Base-by-base conservation (phyloP, 2,329 filamentous ascomycete genomes). In the Aspergillus sp. region DNA sequence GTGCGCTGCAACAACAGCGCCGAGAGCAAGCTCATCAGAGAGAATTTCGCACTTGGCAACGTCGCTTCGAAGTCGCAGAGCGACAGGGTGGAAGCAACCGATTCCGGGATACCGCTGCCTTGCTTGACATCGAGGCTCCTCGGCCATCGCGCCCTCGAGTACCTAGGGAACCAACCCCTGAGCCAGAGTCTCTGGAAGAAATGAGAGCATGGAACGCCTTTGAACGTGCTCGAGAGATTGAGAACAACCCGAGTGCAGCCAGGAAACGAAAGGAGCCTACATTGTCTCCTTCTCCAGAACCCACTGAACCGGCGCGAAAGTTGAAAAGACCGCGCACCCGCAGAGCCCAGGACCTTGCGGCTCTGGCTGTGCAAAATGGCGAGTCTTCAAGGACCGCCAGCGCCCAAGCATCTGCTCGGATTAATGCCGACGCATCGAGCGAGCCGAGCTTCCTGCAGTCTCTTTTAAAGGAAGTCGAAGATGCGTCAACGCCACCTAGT, bases 181-280 rank as follows among this genome's bases (percentile, higher is more conserved):
- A 86, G 42, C 85, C 85, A 38, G 90, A 96, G 73, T 89, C 89
- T 7, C 78, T 87, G 42, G 92, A 96, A 65, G 92, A 96, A 73
- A 82, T 89, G 53, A 83, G 87, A 57, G 91, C 93, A 4, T 97
- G 93, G 95, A 91, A 92, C 61, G 91, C 90, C 18, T 88, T 98
- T 61, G 93, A 97, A 65, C 90, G 88, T 71, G 92, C 90, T 43
- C 84, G 91, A 62, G 88, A 93, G 59, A 82, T 84, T 17, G 83
- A 89, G 62, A 81, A 78, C 60, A 74, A 81, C 20, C 71, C 76
- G 0, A 72, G 62, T 45, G 72, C 76, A 51, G 75, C 83, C 42
- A 81, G 78, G 60, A 78, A 80, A 62, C 71, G 73, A 51, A 75
- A 88, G 62, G 79, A 77, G 58, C 78, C 80, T 51, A 86, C 90